Evolutionary conservation across 2,329 filamentous ascomycete species (phyloP), one percentile per base, ranked within the genome.

Genomic region (Penicillium sp.): DNA sequence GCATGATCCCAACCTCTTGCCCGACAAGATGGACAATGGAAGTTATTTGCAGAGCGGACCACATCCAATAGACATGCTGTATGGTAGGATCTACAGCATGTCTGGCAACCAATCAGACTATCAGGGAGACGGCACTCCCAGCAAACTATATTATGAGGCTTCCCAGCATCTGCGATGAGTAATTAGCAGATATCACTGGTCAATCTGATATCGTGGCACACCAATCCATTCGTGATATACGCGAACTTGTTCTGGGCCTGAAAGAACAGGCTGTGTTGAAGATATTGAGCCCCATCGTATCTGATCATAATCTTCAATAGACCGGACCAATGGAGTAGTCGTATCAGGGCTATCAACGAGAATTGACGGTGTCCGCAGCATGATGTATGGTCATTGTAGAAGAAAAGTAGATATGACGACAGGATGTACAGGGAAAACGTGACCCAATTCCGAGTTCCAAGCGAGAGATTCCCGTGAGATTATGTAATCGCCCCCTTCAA

Each of bases 41-140:
- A 72, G n/a, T 42, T 42, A 43, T 50, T 31, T 10, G 53, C 53
- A 35, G 53, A 55, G 14, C 53, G 49, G 18, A 50, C 44, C 11
- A 43, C 39, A 8, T 35, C 44, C 42, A 45, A 38, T 35, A 72
- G 49, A 32, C 69, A 72, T 16, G 51, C 53, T 24, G 51, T 50
- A 54, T 72, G 69, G 53, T 72, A 71, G 10, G 69, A 67, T 54
- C 69, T 65, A 58, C 66, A 70, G 56, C 69, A 72, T 8, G 68
- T 69, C 45, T 62, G 59, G 54, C 70, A 72, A 1, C 52, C 55
- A 38, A 69, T 58, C 22, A 72, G 38, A 39, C 66, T 59, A 22
- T 64, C 62, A 7, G 70, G 69, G 20, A 58, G 58, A 16, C 61
- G 61, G 44, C 69, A 72, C 18, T 56, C 51, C 2, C 64, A 70